Base-by-base conservation (phyloP, 148 eudicot genomes). In the Arbutus unedo region DNA sequence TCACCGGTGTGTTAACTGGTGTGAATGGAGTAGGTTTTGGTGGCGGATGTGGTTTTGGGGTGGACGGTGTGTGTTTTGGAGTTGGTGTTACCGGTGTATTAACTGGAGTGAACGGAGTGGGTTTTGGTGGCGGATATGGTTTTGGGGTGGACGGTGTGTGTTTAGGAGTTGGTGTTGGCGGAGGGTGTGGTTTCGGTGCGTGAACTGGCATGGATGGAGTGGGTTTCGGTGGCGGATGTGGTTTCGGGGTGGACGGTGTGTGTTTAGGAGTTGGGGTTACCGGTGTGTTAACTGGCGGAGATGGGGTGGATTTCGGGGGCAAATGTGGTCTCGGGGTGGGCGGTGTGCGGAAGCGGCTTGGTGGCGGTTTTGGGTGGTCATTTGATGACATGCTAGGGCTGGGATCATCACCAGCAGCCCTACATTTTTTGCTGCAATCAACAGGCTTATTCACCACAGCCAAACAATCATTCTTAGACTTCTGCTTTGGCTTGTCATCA, bases 391-490 rank as follows among this genome's bases (percentile, higher is more conserved):
- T 74, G 2, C 19, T 25, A 47, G 31, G 80, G 54, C 47, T 5
- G 23, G 62, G 11, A 18, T 55, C 2, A 15, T 21, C 41, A 41
- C 6, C 2, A 6, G 8, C 18, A 50, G 19, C 82, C 2, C 91
- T 84, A 21, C 93, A 88, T n/a, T 81, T 70, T n/a, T 89, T 81
- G 2, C 50, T 83, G 31, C 95, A 93, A 81, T 91, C 88, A 21
- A 93, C 84, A 0, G 85, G 78, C n/a, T 72, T 49, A 5, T 83
- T 56, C 73, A 81, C 70, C 64, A 84, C 91, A 1, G 77, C 60
- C 0, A 8, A 21, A 60, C 98, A 93, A 2, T 83, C 85, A 6
- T 78, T 79, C 15, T 85, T 55, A 0, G 89, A 59, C 59, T 82
- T 88, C 71, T 93, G 98, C 3, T 87, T 14, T 0, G 88, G 56